Conservation (phyloP, 352 stramenopile genomes). For the Globisporangium uncinulatum region DNA sequence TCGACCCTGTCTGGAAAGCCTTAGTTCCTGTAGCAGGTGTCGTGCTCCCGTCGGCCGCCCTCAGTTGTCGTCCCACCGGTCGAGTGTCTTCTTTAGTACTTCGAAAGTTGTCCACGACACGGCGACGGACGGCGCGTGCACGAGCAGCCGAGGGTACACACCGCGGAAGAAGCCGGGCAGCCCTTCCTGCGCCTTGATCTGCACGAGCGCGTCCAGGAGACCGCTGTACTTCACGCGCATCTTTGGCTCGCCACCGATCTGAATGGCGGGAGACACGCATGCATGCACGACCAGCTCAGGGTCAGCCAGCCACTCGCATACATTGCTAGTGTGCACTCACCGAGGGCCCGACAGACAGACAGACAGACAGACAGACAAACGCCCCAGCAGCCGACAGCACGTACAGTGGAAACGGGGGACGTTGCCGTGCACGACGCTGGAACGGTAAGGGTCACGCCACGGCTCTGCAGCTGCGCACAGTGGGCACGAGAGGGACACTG, state of each 20-base stretch:
- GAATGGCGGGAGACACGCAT: constrained; percentile 4
- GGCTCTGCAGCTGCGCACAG: constrained; percentile 68
- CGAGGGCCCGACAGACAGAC: background rate
- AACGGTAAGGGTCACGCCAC: constrained; percentile 56
- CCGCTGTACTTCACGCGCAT: constrained; percentile 69
- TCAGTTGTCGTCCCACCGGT: constrained; percentile 29
- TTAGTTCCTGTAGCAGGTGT: no score
- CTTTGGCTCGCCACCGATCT: constrained; percentile 33
- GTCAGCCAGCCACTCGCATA: background rate
- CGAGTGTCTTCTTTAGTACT: constrained; percentile 88
- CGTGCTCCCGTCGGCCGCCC: no score
- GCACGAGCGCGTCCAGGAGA: constrained; percentile 62
- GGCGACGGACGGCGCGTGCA: constrained; percentile 95
- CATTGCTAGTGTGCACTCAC: no score
- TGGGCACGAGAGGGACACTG: constrained; percentile 68
- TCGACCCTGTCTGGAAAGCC: background rate
- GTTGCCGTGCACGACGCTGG: constrained; percentile 53
- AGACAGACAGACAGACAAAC: background rate
- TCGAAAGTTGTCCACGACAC: constrained; percentile 99
- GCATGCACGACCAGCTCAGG: background rate
- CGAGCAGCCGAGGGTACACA: constrained; percentile 90
- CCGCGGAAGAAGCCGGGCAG: constrained; percentile 93
- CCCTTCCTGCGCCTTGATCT: constrained; percentile 94
- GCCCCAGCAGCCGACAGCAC: constrained; percentile 2
- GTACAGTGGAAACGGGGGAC: constrained; percentile 28